Evolutionary conservation across 176 grass and related monocot genomes (phyloP).

Genomic region (Triticum turgidum): DNA sequence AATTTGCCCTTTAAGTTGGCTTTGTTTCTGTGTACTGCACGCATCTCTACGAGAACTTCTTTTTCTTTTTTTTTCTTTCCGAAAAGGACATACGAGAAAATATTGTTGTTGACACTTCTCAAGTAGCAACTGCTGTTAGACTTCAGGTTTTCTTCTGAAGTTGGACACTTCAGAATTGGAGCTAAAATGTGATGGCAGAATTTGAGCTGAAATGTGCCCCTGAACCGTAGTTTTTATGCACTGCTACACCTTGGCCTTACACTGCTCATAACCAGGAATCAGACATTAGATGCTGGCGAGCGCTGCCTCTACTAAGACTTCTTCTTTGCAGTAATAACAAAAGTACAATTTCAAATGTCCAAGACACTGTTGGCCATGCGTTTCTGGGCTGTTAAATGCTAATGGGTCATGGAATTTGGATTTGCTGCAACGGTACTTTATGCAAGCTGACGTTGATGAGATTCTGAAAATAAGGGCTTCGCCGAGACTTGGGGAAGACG

Average conservation of each 20-base stretch:
- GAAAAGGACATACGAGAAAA: background rate
- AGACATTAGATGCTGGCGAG: background rate
- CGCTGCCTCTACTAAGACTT: background rate
- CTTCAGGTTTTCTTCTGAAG: background rate
- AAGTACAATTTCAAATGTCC: background rate
- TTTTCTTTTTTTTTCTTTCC: too few species aligned
- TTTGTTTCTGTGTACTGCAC: background rate
- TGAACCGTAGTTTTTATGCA: background rate
- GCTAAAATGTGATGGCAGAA: background rate
- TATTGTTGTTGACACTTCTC: background rate
- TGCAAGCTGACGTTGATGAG: too few species aligned
- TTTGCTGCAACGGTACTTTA: too few species aligned
- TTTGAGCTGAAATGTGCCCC: background rate
- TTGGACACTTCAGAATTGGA: background rate
- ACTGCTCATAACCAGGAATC: background rate
- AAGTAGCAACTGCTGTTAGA: background rate
- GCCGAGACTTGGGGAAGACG: too few species aligned
- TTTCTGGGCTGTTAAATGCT: too few species aligned
- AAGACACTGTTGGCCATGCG: background rate
- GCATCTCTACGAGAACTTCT: too few species aligned
- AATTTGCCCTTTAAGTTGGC: too few species aligned
- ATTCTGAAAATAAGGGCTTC: too few species aligned
- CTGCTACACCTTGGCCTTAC: background rate
- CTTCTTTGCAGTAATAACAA: background rate
- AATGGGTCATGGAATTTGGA: too few species aligned